A percentile compares a stretch with the other conserved stretches of the same genome.
These are phyloP conservation scores for Leccinum subtestaceum DNA, from an alignment of 768 basidiomycete species.

Conservation along the genomic window DNA sequence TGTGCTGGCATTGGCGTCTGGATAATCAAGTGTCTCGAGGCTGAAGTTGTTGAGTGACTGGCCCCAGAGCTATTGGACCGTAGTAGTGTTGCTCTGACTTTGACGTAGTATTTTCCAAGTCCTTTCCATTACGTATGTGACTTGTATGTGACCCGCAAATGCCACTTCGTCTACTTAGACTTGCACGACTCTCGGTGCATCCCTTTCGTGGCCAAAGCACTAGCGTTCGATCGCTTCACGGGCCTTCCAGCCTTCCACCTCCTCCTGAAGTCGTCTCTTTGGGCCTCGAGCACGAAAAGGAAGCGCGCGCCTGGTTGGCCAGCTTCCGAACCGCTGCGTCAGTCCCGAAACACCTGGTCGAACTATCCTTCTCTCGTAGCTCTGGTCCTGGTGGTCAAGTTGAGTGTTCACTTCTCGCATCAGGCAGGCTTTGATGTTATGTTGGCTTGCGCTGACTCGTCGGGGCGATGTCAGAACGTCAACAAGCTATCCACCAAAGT, in stretches of 20 bases:
- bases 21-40: neutral
- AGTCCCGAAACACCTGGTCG: conserved; percentile 54
- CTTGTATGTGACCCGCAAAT: neutral
- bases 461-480: conserved; percentile 57
- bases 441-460: neutral
- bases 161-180: neutral
- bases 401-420: conserved; percentile 8
- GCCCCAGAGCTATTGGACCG: neutral
- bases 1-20: neutral
- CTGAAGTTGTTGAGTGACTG: neutral
- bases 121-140: neutral
- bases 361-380: conserved; percentile 70
- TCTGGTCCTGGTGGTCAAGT: conserved; percentile 88
- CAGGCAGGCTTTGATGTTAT: neutral
- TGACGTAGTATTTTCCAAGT: neutral
- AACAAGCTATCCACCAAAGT: conserved; percentile 90
- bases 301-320: conserved; percentile 55
- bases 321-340: conserved; percentile 39
- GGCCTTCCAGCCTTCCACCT: conserved; percentile 37
- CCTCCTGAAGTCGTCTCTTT: conserved; percentile 43
- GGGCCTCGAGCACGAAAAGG: conserved; percentile 39
- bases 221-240: conserved; percentile 14
- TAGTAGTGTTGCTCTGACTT: neutral
- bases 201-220: neutral
- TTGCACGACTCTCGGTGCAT: neutral